These are phyloP conservation scores for Phytophthora nicotianae DNA, from an alignment of 352 stramenopile genomes.

Conservation along the genomic window DNA sequence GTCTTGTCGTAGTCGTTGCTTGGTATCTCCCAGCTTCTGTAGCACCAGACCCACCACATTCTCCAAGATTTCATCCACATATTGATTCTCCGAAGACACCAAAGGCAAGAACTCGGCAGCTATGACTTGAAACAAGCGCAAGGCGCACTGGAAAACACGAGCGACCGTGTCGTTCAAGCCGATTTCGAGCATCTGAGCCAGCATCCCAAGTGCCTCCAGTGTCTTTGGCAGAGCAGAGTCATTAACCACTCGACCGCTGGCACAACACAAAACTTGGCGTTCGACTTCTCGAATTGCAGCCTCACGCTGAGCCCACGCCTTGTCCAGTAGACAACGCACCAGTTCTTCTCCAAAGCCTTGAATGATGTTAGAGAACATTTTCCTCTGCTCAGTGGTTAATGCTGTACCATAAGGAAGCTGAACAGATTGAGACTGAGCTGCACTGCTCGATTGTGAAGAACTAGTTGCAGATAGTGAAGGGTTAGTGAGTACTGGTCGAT, in stretches of 20 bases:
- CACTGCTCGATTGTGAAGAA: constrained; percentile 21
- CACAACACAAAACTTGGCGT: constrained; percentile 60
- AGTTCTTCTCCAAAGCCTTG: constrained; percentile 68
- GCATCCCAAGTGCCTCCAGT: constrained; percentile 58
- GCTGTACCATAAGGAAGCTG: constrained; percentile 75
- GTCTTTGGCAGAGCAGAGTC: constrained; percentile 64
- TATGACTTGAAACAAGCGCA: constrained; percentile 73
- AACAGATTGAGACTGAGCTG: constrained; percentile 35
- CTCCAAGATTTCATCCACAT: constrained; percentile 65
- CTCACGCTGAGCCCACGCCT: constrained; percentile 79
- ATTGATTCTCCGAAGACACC: constrained; percentile 46
- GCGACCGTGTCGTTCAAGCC: constrained; percentile 79
- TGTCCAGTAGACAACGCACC: constrained; percentile 81
- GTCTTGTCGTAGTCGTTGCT: constrained; percentile 72
- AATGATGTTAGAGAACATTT: constrained; percentile 56
- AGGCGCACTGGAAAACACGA: constrained; percentile 79
- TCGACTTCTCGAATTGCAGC: constrained; percentile 78
- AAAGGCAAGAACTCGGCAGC: constrained; percentile 74
- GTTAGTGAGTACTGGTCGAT: constrained; percentile 66
- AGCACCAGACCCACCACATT: constrained; percentile 65
- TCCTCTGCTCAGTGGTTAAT: constrained; percentile 64
- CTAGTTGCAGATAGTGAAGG: constrained; percentile 48
- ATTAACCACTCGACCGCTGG: constrained; percentile 43
- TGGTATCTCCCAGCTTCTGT: constrained; percentile 80
- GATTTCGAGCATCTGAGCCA: constrained; percentile 65